Percentiles rank a stretch among this genome's conserved stretches.
These are phyloP conservation scores for Elongisporangium prolatum DNA, from an alignment of 352 stramenopile genomes.

Conservation along the genomic window DNA sequence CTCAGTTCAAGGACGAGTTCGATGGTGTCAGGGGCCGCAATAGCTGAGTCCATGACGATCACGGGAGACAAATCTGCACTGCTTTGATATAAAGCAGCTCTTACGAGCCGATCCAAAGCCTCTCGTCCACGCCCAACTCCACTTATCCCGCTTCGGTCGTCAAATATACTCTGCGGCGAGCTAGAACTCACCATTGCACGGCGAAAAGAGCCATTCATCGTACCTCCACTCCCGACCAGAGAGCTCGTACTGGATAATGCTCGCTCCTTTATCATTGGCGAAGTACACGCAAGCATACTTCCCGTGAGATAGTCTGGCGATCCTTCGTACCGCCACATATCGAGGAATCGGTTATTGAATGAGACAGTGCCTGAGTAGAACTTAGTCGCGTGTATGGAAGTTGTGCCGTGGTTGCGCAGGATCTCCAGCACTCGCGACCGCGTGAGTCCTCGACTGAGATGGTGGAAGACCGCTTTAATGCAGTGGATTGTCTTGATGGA, in stretches of 20 bases:
- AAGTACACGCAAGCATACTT: conserved; percentile 17
- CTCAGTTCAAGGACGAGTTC: background rate
- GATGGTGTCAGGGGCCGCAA: background rate
- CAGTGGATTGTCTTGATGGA: conserved; percentile 47
- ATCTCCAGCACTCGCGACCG: conserved; percentile 60
- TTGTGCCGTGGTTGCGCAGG: conserved; percentile 58
- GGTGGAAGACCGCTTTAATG: conserved; percentile 74
- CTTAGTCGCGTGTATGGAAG: conserved; percentile 56
- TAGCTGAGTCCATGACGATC: background rate
- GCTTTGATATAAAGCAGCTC: conserved; percentile 32
- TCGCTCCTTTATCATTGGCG: conserved; percentile 10
- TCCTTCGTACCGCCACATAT: conserved; percentile 78
- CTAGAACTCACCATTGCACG: conserved; percentile 6
- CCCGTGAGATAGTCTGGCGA: conserved; percentile 71
- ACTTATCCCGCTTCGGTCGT: conserved; percentile 34
- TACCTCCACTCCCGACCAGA: conserved; percentile 5
- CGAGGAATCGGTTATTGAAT: conserved; percentile 80
- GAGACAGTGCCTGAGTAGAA: conserved; percentile 69
- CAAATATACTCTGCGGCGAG: conserved; percentile 33
- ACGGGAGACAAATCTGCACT: conserved; percentile 5
- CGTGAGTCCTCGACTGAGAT: conserved; percentile 65
- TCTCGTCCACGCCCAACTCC: conserved; percentile 45
- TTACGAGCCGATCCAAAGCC: conserved; percentile 47
- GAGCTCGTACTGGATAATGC: conserved; percentile 1
- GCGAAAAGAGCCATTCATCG: background rate